Percentiles rank a stretch among this genome's conserved stretches.
These are phyloP conservation scores for Paramecium pentaurelia DNA, from an alignment of 73 alveolate genomes.

Conservation along the genomic window DNA sequence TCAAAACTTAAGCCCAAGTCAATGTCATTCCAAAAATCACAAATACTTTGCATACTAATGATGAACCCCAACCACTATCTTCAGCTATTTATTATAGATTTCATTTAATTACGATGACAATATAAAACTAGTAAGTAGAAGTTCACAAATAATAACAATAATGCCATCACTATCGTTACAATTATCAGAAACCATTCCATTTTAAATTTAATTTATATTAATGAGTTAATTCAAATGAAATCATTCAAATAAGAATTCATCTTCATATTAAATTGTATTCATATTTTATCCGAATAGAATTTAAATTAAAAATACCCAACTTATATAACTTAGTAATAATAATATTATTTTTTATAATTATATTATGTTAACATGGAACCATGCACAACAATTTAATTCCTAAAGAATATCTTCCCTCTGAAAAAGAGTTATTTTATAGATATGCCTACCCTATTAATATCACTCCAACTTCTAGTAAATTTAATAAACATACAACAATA, in stretches of 20 bases:
- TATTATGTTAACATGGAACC: background rate
- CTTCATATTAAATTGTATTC: background rate
- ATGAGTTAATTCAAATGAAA: background rate
- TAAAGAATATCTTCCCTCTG: slow-evolving; percentile 81
- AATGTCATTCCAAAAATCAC: slow-evolving; percentile 69
- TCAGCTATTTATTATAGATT: slow-evolving; percentile 49
- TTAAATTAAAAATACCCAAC: background rate
- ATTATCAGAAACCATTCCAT: slow-evolving; percentile 40
- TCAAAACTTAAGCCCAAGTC: slow-evolving; percentile 76
- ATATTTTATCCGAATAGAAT: background rate
- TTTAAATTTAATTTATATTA: background rate
- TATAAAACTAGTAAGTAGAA: slow-evolving; percentile 45
- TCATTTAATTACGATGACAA: slow-evolving; percentile 54
- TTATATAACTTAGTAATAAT: background rate
- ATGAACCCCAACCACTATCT: slow-evolving; percentile 65
- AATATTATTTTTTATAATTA: background rate
- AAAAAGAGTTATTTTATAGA: slow-evolving; percentile 77
- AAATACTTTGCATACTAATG: slow-evolving; percentile 55
- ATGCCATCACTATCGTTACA: slow-evolving; percentile 46
- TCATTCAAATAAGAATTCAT: background rate
- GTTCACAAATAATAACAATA: background rate
- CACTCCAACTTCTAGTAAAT: slow-evolving; percentile 89
- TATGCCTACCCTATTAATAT: slow-evolving; percentile 74
- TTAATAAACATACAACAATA: slow-evolving; percentile 69
- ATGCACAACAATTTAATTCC: slow-evolving; percentile 80